phyloP scores from a whole-genome alignment of 202 grass and related monocot genomes.

The Carex arenaria region DNA sequence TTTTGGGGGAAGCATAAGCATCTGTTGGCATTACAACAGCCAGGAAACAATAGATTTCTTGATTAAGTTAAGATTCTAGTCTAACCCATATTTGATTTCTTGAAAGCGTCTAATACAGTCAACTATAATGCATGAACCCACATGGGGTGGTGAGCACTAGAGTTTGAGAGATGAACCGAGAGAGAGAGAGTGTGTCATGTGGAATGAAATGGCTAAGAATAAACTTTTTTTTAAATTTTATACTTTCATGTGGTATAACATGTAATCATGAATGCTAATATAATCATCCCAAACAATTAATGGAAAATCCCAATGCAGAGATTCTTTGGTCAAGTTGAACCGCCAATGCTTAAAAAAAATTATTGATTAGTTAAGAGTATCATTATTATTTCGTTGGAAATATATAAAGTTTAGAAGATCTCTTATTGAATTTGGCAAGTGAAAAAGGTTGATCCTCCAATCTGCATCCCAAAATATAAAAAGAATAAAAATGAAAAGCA shows the following conservation, averaged over 20 bases:
- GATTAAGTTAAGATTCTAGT: constrained; percentile 19
- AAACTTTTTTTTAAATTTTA: not conserved
- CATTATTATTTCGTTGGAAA: not conserved
- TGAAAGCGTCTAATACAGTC: constrained; percentile 18
- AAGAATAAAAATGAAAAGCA: not conserved
- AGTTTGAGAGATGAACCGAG: not conserved
- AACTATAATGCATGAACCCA: constrained; percentile 1
- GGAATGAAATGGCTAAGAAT: constrained; percentile 18
- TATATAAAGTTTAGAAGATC: not conserved
- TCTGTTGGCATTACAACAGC: constrained; percentile 4
- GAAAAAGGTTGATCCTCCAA: not conserved
- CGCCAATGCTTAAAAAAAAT: not conserved
- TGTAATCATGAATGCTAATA: constrained; percentile 8
- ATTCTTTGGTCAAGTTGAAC: constrained; percentile 22
- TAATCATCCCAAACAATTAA: not conserved
- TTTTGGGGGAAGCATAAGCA: not conserved
- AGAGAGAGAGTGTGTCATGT: not conserved
- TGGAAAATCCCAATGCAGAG: not conserved
- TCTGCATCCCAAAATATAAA: not conserved
- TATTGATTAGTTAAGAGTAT: not conserved
- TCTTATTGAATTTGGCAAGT: not conserved
- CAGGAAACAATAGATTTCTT: not conserved
- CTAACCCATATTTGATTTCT: constrained; percentile 7
- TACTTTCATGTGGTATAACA: constrained; percentile 24
- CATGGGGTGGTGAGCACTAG: not conserved